Percentiles rank a stretch among this genome's conserved stretches.
Conservation (phyloP, 2,329 filamentous ascomycete genomes). For the Basipetospora chlamydospora region DNA sequence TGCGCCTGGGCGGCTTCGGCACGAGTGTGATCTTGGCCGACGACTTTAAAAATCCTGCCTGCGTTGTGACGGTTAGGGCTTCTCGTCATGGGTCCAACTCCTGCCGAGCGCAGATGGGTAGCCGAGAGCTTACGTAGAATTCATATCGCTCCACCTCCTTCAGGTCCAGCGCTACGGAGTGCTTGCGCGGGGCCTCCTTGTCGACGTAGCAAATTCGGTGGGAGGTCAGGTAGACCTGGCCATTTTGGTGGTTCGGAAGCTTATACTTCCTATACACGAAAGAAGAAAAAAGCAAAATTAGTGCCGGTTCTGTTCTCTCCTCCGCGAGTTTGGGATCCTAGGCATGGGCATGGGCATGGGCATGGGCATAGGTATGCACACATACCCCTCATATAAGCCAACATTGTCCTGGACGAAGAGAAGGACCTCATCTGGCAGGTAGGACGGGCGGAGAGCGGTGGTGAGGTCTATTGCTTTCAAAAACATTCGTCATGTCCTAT, state of each 20-base stretch:
- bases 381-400: conserved; percentile 91
- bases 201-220: conserved; percentile 94
- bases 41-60: conserved; percentile 80
- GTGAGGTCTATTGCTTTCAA: conserved; percentile 91
- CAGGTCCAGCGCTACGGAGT: conserved; percentile 72
- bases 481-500: conserved; percentile 69
- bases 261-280: conserved; percentile 67
- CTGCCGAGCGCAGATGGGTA: too few relatives aligned
- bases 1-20: conserved; percentile 61
- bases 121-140: conserved; percentile 58
- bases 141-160: conserved; percentile 86
- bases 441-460: conserved; percentile 82
- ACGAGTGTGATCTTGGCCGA: conserved; percentile 85
- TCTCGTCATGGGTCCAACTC: not conserved
- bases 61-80: conserved; percentile 23
- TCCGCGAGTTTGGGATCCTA: too few relatives aligned
- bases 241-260: conserved; percentile 84
- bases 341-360: conserved; percentile 1
- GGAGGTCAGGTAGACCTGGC: conserved; percentile 90
- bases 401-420: conserved; percentile 97
- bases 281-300: conserved; percentile 7
- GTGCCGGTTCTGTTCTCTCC: too few relatives aligned
- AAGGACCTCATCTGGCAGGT: conserved; percentile 84
- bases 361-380: not conserved
- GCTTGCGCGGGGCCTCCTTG: conserved; percentile 67